Percentiles rank a stretch among this genome's conserved stretches.
phyloP scores from a whole-genome alignment of 768 basidiomycete species.

The Tylopilus vinaceipallidus region DNA sequence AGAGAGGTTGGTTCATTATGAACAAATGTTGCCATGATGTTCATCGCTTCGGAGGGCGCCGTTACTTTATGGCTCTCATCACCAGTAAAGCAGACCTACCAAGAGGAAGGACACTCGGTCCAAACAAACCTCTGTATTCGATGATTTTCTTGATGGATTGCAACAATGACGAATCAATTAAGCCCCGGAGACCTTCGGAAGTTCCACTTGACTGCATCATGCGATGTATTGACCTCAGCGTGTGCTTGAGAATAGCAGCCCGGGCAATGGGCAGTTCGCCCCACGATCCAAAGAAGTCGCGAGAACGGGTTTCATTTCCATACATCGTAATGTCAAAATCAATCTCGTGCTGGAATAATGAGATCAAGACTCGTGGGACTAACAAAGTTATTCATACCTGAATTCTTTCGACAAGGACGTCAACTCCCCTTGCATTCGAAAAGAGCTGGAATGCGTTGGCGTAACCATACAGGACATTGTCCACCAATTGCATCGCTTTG shows the following conservation, averaged over 20 bases:
- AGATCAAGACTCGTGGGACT: not conserved
- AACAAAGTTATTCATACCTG: slow-evolving; percentile 65
- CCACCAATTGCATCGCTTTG: slow-evolving; percentile 89
- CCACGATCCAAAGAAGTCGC: slow-evolving; percentile 50
- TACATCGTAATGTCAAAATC: slow-evolving; percentile 62
- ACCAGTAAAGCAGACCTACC: slow-evolving; percentile 46
- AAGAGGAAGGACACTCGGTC: slow-evolving; percentile 80
- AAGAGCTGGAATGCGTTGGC: slow-evolving; percentile 86
- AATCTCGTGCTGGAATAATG: slow-evolving; percentile 56
- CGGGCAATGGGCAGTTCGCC: slow-evolving; percentile 68
- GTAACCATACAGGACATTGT: slow-evolving; percentile 89
- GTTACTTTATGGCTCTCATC: slow-evolving; percentile 8
- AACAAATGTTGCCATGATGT: slow-evolving; percentile 94
- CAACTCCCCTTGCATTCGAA: slow-evolving; percentile 80
- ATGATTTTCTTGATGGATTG: slow-evolving; percentile 88
- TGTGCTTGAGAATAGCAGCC: slow-evolving; percentile 83
- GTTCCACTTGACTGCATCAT: slow-evolving; percentile 97
- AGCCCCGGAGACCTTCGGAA: slow-evolving; percentile 88
- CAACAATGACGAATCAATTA: slow-evolving; percentile 87
- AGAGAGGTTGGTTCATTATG: slow-evolving; percentile 98
- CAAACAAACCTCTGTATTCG: slow-evolving; percentile 78
- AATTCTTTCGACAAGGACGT: slow-evolving; percentile 81
- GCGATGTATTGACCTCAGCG: slow-evolving; percentile 88
- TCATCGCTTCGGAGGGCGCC: slow-evolving; percentile 54
- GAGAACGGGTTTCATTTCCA: slow-evolving; percentile 41